Conservation (phyloP, 495 filamentous ascomycete species). For the Penicillium odoratum region DNA sequence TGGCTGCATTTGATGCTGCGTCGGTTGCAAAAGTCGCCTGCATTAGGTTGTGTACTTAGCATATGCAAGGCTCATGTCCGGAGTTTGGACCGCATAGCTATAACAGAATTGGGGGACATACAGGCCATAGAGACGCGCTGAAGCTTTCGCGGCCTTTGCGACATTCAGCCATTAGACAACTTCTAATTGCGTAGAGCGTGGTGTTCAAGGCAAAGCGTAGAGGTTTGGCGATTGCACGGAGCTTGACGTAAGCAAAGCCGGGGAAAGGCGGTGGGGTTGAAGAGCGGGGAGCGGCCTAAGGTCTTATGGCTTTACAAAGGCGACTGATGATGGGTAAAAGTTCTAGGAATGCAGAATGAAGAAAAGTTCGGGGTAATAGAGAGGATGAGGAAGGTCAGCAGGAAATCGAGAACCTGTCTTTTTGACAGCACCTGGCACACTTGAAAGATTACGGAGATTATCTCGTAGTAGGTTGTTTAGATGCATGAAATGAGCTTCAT, state of each 20-base stretch:
- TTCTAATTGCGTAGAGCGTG: neutral
- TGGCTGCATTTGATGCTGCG: conserved; percentile 32
- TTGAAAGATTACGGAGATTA: no score
- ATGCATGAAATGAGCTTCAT: no score
- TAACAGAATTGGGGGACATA: conserved; percentile 9
- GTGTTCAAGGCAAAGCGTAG: neutral
- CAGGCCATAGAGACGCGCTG: conserved; percentile 36
- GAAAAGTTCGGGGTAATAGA: no score
- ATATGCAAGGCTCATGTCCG: neutral
- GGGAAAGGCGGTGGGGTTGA: neutral
- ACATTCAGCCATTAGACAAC: conserved; percentile 23
- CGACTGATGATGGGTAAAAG: no score
- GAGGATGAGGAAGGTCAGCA: no score
- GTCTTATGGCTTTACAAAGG: no score
- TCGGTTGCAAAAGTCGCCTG: conserved; percentile 36
- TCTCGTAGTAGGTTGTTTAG: no score
- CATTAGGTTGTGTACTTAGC: neutral
- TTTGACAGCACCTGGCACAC: no score
- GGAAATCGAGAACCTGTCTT: no score
- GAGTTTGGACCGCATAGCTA: neutral
- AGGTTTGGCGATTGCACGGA: neutral
- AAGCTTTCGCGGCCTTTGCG: conserved; percentile 35
- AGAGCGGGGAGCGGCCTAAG: no score
- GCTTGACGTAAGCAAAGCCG: neutral
- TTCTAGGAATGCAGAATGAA: no score